Evolutionary conservation across 371 early-diverging fungal genomes (phyloP).

Genomic region (Mucor racemosus): DNA sequence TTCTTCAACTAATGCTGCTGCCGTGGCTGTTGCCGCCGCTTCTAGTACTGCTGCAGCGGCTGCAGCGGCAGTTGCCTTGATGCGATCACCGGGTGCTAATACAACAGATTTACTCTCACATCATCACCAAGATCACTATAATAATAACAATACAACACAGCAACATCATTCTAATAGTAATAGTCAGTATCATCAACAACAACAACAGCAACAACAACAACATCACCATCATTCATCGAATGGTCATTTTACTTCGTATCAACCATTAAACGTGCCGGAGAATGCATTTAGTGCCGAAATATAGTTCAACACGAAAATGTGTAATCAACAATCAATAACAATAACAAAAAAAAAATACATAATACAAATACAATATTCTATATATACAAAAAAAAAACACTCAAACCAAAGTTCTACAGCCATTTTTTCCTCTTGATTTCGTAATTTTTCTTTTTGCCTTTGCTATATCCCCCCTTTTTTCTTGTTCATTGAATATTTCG

Average conservation of each 20-base stretch:
- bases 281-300: conserved; percentile 27
- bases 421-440: no score
- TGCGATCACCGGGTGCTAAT: conserved; percentile 19
- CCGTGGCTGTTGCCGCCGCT: conserved; percentile 9
- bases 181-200: conserved; percentile 3
- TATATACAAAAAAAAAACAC: no score
- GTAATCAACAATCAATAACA: neutral
- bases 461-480: neutral
- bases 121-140: conserved; percentile 19
- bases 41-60: conserved; percentile 17
- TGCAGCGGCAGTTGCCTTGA: conserved; percentile 26
- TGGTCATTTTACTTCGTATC: neutral
- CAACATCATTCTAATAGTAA: conserved; percentile 8
- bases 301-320: conserved; percentile 13
- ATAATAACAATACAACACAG: conserved; percentile 9
- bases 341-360: neutral
- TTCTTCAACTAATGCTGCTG: conserved; percentile 6
- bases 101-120: conserved; percentile 24
- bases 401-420: no score
- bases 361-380: neutral
- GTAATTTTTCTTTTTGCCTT: no score
- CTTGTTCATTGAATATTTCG: neutral
- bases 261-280: conserved; percentile 16
- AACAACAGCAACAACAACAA: conserved; percentile 12
- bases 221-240: neutral